A percentile compares a stretch with the other conserved stretches of the same genome.
These are phyloP conservation scores for Scutellaria galericulata DNA, from an alignment of 257 asterid species.

Conservation along the genomic window DNA sequence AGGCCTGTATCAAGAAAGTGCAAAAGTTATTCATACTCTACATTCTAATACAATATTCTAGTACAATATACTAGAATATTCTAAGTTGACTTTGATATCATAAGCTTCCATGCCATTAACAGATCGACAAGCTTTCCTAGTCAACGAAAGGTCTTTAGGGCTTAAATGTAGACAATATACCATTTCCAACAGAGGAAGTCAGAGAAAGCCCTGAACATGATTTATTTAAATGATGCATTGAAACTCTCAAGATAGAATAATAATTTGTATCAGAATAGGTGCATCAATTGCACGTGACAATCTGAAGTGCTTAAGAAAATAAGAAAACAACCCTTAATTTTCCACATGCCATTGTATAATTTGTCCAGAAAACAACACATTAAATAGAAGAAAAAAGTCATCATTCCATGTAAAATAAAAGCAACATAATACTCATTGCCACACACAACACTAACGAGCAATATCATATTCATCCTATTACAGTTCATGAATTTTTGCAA, in stretches of 20 bases:
- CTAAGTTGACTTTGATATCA: constrained; percentile 19
- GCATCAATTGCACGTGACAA: constrained; percentile 3
- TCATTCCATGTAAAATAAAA: not conserved
- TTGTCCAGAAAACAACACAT: not conserved
- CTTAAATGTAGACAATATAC: not conserved
- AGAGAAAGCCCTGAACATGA: not conserved
- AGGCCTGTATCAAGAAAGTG: constrained; percentile 64
- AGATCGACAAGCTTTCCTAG: constrained; percentile 13
- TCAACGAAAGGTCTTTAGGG: not conserved
- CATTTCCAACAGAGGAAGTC: not conserved
- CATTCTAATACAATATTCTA: too few species aligned
- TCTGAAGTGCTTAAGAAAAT: not conserved
- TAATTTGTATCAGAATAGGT: not conserved
- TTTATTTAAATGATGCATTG: not conserved
- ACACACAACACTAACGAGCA: not conserved
- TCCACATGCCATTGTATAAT: not conserved
- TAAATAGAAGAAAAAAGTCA: not conserved
- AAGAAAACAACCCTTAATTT: constrained; percentile 17
- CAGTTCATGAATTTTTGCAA: not conserved
- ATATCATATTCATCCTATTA: not conserved
- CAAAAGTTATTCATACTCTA: constrained; percentile 37
- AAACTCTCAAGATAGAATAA: not conserved
- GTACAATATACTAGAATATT: too few species aligned
- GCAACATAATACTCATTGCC: not conserved
- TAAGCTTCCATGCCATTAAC: constrained; percentile 24